Base-by-base conservation (phyloP, 2,329 filamentous ascomycete species). In the Alternaria novae-zelandiae region DNA sequence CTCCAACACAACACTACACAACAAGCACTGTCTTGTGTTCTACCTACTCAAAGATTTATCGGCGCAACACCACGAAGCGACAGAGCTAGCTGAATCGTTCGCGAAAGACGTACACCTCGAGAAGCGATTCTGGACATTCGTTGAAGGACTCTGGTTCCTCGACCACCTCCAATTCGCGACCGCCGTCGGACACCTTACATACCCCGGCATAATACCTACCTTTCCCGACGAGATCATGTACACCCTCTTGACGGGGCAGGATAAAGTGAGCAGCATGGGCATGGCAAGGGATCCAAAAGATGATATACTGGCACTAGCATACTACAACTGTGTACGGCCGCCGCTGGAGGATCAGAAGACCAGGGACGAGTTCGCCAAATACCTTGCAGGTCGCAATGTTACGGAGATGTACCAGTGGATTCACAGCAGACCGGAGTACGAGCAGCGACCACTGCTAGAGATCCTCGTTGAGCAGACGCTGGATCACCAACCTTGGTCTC, bases 151-250 rank as follows among this genome's bases (percentile, higher is more conserved):
- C 10, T 96, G 93, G 92, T 85, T 91, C 71, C 83, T 97, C 77
- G 93, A 97, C 75, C 86, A 87, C 46, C 83, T 89, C 47, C 85
- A 93, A 60, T 94, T 92, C 62, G 70, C 78, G 57, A 80, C 68
- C 67, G 92, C 93, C 3, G 84, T 96, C 26, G 89, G 93, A 70
- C 89, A 90, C 75, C 86, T 97, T 13, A 90, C 92, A 5, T 90
- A 96, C 72, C 93, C 93, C 0, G 92, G 91, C 2, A 85, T 96
- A 5, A 89, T 90, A 20, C 89, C 91, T 36, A 93, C 93, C 57
- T 96, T 96, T 73, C 87, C 91, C 60, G 92, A 96, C 80, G 91
- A 96, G 65, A 94, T 96, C 56, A 85, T 96, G 69, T 86, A 86
- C 25, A 86, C 86, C 5, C 86, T 96, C 5, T 87, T 92, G 55